Evolutionary conservation across 768 basidiomycete species (phyloP), one percentile per base, ranked within the genome.

Genomic region (Megacollybia marginata): DNA sequence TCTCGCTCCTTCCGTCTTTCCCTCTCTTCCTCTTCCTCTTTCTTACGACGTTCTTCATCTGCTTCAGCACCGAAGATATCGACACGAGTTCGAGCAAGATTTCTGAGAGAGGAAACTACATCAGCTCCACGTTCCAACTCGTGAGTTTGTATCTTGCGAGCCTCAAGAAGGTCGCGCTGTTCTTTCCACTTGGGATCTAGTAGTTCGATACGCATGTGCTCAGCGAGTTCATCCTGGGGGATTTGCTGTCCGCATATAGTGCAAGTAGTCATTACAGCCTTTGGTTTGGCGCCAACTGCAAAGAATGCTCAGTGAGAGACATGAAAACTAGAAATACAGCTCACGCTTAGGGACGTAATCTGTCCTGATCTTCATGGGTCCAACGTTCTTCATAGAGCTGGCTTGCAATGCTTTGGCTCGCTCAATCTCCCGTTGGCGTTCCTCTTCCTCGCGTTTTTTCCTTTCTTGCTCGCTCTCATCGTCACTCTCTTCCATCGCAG

Each of bases 151-250:
- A 88, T 87, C 62, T 92, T 91, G 64, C 94, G 88, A 33, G 85
- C 79, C 64, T 99, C 96, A 58, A 94, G 69, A 10, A 70, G 78
- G 59, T 92, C 87, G 55, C 95, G 88, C 64, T 95, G 92, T 54
- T 93, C 92, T 66, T 97, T 97, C 94, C 95, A 99, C 64, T 86
- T 83, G 38, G 96, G 96, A 68, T 99, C 96, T 57, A 99, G 79
- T 53, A 97, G 67, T 64, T 99, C 96, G 62, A 98, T 98, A 58
- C 96, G 90, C 82, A 97, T 93, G 65, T 98, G 96, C 63, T 98
- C 94, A 57, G 95, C 82, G 42, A 98, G 72, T 64, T 98, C 95
- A 68, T 96, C 89, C 59, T 94, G 86, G 23, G 96, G 86, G 34
- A 99, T 89, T 66, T 92, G 87, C 65, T 98, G 94, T n/a, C 88